Evolutionary conservation across 257 asterid species (phyloP).

Genomic region (Sherardia arvensis): DNA sequence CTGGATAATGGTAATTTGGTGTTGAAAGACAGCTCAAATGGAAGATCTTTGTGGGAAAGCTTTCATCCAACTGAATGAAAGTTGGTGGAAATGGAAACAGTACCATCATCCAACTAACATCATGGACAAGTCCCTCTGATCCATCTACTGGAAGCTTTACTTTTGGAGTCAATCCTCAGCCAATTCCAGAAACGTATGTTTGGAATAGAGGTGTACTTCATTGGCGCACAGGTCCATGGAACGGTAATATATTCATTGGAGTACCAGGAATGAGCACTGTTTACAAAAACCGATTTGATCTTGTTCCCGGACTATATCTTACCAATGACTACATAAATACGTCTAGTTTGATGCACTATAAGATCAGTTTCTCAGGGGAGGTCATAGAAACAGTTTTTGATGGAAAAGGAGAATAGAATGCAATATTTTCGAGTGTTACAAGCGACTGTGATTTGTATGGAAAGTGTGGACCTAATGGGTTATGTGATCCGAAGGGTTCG

Average conservation of each 20-base stretch:
- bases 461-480: slow-evolving; percentile 41
- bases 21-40: slow-evolving; percentile 17
- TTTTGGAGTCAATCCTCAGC: slow-evolving; percentile 13
- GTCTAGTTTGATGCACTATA: neutral
- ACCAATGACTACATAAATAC: neutral
- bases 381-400: neutral
- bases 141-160: slow-evolving; percentile 37
- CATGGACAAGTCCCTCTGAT: slow-evolving; percentile 31
- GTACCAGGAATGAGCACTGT: neutral
- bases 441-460: slow-evolving; percentile 15
- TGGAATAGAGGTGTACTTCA: no score
- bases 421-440: neutral
- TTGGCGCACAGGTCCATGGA: no score
- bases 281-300: neutral
- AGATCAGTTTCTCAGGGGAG: slow-evolving; percentile 10
- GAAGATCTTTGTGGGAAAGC: slow-evolving; percentile 35
- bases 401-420: slow-evolving; percentile 7
- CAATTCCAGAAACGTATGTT: slow-evolving; percentile 28
- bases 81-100: slow-evolving; percentile 6
- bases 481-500: slow-evolving; percentile 27
- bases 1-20: slow-evolving; percentile 36
- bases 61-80: slow-evolving; percentile 33
- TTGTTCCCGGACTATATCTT: neutral
- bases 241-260: slow-evolving; percentile 16
- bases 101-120: slow-evolving; percentile 14